Evolutionary conservation across 371 early-diverging fungal genomes (phyloP).

Genomic region (Furculomyces boomerangus): DNA sequence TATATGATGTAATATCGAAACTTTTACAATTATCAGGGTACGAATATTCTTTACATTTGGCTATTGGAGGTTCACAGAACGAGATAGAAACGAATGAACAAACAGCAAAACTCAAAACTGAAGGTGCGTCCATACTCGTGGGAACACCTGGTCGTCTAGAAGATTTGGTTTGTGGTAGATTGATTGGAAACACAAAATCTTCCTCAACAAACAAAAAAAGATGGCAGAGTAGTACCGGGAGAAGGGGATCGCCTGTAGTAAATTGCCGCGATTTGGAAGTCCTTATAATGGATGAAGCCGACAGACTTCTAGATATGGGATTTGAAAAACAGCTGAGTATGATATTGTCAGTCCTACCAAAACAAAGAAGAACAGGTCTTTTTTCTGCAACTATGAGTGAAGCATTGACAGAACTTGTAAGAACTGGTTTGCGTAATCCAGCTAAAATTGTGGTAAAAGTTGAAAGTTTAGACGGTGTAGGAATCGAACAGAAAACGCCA

Average conservation of each 20-base stretch:
- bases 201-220: conserved; percentile 16
- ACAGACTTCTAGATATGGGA: conserved; percentile 86
- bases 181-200: background rate
- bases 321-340: conserved; percentile 60
- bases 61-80: conserved; percentile 10
- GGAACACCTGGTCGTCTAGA: conserved; percentile 96
- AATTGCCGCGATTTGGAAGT: conserved; percentile 72
- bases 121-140: conserved; percentile 67
- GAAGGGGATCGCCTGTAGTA: conserved; percentile 7
- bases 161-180: conserved; percentile 48
- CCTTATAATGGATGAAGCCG: conserved; percentile 86
- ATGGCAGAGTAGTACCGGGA: conserved; percentile 17
- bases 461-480: conserved; percentile 20
- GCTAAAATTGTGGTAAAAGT: conserved; percentile 74
- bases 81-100: conserved; percentile 16
- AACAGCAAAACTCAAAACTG: conserved; percentile 21
- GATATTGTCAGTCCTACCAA: conserved; percentile 68
- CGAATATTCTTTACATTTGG: conserved; percentile 25
- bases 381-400: conserved; percentile 98
- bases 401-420: conserved; percentile 61
- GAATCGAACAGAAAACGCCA: conserved; percentile 43
- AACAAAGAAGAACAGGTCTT: conserved; percentile 88
- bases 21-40: conserved; percentile 24
- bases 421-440: conserved; percentile 84
- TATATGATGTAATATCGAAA: conserved; percentile 45